phyloP scores from a whole-genome alignment of 169 alveolate genomes.

The Plasmodium malariae region DNA sequence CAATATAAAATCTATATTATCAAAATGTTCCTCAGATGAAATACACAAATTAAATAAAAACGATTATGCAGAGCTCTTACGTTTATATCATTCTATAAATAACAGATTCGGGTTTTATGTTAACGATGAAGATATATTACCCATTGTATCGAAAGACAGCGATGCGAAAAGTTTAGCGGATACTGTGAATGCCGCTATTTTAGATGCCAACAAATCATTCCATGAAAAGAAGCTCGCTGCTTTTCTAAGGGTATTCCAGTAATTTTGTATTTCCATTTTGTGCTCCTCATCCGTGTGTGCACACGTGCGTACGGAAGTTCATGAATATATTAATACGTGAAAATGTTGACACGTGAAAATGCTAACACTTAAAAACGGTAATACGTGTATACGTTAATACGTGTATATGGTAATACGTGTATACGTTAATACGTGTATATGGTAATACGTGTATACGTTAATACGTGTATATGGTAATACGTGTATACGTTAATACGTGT shows the following conservation, averaged over 20 bases:
- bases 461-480: too few relatives aligned
- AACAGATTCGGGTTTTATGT: constrained; percentile 59
- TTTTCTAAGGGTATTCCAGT: constrained; percentile 29
- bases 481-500: too few relatives aligned
- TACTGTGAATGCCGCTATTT: background rate
- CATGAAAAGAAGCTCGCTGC: constrained; percentile 26
- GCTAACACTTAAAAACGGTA: too few relatives aligned
- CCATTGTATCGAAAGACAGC: background rate
- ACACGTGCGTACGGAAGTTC: too few relatives aligned
- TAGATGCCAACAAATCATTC: constrained; percentile 4
- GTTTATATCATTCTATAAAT: constrained; percentile 28
- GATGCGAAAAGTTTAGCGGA: constrained; percentile 2
- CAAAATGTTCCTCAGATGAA: constrained; percentile 13
- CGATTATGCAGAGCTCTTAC: constrained; percentile 10
- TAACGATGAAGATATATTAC: constrained; percentile 6
- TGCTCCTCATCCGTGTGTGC: too few relatives aligned
- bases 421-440: too few relatives aligned
- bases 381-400: too few relatives aligned
- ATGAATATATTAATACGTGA: too few relatives aligned
- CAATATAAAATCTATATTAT: constrained; percentile 2
- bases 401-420: too few relatives aligned
- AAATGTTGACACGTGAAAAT: too few relatives aligned
- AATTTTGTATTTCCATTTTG: too few relatives aligned
- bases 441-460: too few relatives aligned
- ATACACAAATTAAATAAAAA: constrained; percentile 26